Evolutionary conservation across 306 rosid species (phyloP), one percentile per base, ranked within the genome.

Genomic region (Cotoneaster glaucophyllus): DNA sequence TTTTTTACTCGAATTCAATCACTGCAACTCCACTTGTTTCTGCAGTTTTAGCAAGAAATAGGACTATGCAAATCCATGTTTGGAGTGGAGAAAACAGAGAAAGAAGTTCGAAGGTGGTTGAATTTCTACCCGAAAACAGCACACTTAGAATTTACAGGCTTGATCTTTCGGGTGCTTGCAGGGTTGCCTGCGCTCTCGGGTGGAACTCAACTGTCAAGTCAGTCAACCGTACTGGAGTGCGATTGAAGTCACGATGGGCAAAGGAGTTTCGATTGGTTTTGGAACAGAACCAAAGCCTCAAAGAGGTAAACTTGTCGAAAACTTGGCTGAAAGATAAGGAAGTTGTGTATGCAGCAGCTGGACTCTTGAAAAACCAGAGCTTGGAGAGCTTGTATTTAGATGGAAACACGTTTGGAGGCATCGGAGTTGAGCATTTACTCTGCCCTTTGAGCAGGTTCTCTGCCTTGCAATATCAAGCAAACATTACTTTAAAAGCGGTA

Each of bases 371-470:
- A 80, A 96, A 96, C 78, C 85, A 44, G 58, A 84, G 85, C 29
- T 73, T 96, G 82, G 90, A 87, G 67, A 87, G 81, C 72, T 88
- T 96, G 62, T 83, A 77, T 76, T 70, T 92, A 9, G 88, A 86
- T 4, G 99, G 99, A 68, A 96, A 92, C 75, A 79, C 81, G 79
- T 96, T 92, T 61, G 31, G 83, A 0, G 98, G 96, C 29, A 53
- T 88, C 1, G 98, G 98, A 18, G 85, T 92, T 6, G 98, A 96
- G 73, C 98, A 92, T 81, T 75, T 96, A 52, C 90, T 96, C 11
- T 92, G 97, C 74, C 99, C 99, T 57, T 44, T 96, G 77, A 96
- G 93, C 87, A 78, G 97, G 62, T 96, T 96, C 77, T 92, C 98
- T 24, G 62, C 96, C 4, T 82, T 92, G 79, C 98, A 96, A 80